Percentiles rank a stretch among this genome's conserved stretches.
Evolutionary conservation across 2,329 filamentous ascomycete genomes (phyloP).

Genomic region (Botryosphaeria dothidea): DNA sequence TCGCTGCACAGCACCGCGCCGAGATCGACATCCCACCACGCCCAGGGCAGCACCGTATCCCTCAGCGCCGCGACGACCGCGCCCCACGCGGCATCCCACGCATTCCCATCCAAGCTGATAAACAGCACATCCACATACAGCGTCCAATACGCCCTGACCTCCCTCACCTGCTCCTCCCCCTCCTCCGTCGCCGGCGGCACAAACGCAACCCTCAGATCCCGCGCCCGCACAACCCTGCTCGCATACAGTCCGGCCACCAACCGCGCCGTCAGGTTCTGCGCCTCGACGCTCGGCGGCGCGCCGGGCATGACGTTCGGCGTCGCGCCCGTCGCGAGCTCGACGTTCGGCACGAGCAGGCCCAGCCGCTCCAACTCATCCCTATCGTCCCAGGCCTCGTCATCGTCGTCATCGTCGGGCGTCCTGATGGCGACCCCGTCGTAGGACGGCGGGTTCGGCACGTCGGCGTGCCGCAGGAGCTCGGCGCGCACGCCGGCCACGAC

Average conservation of each 20-base stretch:
- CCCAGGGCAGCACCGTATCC: constrained; percentile 74
- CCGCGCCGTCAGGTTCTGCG: constrained; percentile 82
- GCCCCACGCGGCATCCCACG: constrained; percentile 89
- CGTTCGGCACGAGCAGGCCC: constrained; percentile 85
- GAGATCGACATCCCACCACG: constrained; percentile 80
- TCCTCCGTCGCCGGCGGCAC: constrained; percentile 48
- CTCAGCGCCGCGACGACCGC: constrained; percentile 77
- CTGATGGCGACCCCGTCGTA: background rate
- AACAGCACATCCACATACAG: constrained; percentile 96
- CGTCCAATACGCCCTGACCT: constrained; percentile 86
- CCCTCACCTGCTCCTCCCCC: constrained; percentile 48
- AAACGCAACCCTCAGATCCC: constrained; percentile 74
- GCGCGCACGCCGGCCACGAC: constrained; percentile 91
- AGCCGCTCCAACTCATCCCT: constrained; percentile 47
- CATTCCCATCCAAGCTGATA: constrained; percentile 87
- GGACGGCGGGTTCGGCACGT: constrained; percentile 66
- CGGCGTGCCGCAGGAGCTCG: constrained; percentile 75
- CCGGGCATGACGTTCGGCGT: constrained; percentile 84
- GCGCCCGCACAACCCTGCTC: constrained; percentile 64
- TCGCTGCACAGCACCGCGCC: constrained; percentile 78
- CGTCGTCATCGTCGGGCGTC: constrained; percentile 18
- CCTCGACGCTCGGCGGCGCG: constrained; percentile 74
- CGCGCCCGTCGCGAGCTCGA: constrained; percentile 89
- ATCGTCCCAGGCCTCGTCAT: constrained; percentile 24
- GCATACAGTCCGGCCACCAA: constrained; percentile 75